Base-by-base conservation (phyloP, 352 stramenopile species). In the Phytopythium vexans region DNA sequence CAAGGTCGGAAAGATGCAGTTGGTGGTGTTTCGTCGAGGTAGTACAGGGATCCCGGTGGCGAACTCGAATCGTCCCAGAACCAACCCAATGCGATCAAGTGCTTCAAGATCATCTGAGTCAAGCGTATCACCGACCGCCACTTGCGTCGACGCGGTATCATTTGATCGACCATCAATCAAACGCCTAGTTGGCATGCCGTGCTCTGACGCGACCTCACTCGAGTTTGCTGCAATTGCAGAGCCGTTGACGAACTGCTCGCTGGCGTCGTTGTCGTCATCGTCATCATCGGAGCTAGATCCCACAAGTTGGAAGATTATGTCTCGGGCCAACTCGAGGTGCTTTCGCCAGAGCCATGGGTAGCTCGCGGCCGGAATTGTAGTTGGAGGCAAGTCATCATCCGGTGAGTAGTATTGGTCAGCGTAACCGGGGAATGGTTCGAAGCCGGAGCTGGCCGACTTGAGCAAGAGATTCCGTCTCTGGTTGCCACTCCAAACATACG, bases 61-160 rank as follows among this genome's bases (percentile, higher is more conserved):
- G 42, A 86, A 86, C 45, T 83, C 63, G 58, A 74, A 88, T 40
- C 85, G 74, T 33, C 61, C 52, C 1, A 82, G 55, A 15, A 65
- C 62, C 7, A 56, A 15, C 38, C 71, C 54, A 38, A 80, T 58
- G 51, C 72, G 56, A 34, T 70, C 58, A 3, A 73, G 52, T 1
- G 65, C 58, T 49, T 63, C 41, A n/a, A 66, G 48, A 10, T 75
- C 68, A 27, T 27, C 21, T 27, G 21, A 27, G 21, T 27, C 21
- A 27, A 27, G 1, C 21, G 21, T 27, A 27, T 27, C 21, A 27
- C 21, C 21, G 21, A 27, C 21, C 21, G 21, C 21, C 21, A 27
- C 21, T 27, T 27, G 21, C 21, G 21, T 27, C 21, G 21, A 27
- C 21, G 21, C 2, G 21, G 21, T 27, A 27, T 27, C 2, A 2